Evolutionary conservation across 192 early-diverging fungal genomes (phyloP).

Genomic region (Backusella tarrabulga): DNA sequence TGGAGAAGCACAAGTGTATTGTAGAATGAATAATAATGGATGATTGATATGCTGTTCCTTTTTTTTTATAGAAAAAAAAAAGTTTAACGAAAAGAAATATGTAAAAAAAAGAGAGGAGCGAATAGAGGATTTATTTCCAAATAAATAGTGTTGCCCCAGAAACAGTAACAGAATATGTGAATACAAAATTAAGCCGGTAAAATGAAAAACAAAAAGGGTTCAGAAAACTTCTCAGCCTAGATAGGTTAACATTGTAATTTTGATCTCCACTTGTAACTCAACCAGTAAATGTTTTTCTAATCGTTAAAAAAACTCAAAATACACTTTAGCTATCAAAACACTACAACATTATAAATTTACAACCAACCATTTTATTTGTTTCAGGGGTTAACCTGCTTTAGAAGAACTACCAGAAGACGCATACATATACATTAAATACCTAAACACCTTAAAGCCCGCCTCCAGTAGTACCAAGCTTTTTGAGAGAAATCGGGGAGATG

Average conservation of each 20-base stretch:
- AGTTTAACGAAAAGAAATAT: conserved; percentile 1
- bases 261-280: conserved; percentile 6
- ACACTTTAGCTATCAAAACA: conserved; percentile 1
- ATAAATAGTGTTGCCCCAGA: background rate
- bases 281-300: background rate
- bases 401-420: background rate
- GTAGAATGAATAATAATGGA: background rate
- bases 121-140: background rate
- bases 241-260: background rate
- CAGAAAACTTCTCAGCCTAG: background rate
- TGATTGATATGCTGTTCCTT: background rate
- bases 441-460: background rate
- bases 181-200: background rate
- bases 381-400: background rate
- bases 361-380: background rate
- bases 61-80: background rate
- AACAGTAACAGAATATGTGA: conserved; percentile 9
- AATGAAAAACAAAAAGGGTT: background rate
- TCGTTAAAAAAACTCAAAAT: background rate
- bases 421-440: background rate
- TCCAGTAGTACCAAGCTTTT: background rate
- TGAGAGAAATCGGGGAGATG: conserved; percentile 4
- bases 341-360: background rate
- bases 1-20: background rate
- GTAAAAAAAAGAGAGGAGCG: background rate